These are phyloP conservation scores for Melaleuca alternifolia DNA, from an alignment of 345 rosid genomes.

Conservation along the genomic window DNA sequence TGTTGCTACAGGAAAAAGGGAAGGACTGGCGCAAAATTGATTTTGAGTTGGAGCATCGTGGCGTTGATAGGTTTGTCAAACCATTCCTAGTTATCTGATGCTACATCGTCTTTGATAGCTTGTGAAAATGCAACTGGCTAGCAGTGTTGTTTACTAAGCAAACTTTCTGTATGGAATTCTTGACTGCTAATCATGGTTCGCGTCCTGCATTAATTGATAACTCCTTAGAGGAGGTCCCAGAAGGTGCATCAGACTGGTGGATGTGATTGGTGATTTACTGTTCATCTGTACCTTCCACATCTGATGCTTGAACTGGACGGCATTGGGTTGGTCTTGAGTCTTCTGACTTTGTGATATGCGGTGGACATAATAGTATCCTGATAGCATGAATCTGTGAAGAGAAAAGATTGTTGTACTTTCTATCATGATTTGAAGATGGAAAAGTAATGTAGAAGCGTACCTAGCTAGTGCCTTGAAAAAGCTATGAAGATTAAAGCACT, in stretches of 20 bases:
- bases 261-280: neutral
- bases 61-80: conserved; percentile 53
- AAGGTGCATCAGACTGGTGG: neutral
- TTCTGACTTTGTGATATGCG: neutral
- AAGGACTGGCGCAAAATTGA: conserved; percentile 93
- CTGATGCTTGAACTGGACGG: neutral
- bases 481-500: neutral
- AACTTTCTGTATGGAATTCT: neutral
- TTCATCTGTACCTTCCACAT: neutral
- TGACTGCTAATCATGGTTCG: neutral
- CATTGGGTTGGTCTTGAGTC: neutral
- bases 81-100: neutral
- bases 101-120: neutral
- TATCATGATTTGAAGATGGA: neutral
- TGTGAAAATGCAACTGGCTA: neutral
- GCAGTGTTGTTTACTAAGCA: neutral
- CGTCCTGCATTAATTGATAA: neutral
- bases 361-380: neutral
- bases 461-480: neutral
- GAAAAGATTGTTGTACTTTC: neutral
- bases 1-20: conserved; percentile 81
- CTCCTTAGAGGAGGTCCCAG: neutral
- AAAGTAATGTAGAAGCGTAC: neutral
- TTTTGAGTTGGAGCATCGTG: conserved; percentile 73
- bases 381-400: neutral